phyloP scores from a whole-genome alignment of 208 protist genomes.

The Naegleria lovaniensis region DNA sequence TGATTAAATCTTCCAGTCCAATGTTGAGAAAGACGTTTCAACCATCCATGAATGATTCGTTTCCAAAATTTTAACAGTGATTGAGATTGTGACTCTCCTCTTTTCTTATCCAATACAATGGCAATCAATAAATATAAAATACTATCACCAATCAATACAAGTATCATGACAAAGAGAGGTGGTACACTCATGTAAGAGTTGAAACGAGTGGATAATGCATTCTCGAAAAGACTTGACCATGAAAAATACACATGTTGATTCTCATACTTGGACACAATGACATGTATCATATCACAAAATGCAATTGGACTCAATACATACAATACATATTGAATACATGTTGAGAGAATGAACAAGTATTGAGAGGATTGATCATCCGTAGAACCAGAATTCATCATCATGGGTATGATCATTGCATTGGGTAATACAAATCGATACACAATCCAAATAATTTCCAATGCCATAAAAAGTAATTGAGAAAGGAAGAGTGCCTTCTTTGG shows the following conservation, averaged over 20 bases:
- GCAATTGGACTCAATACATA: not conserved
- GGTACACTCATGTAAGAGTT: too few relatives aligned
- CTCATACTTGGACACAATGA: not conserved
- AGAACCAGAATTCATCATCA: not conserved
- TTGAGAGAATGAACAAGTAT: too few relatives aligned
- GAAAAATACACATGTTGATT: not conserved
- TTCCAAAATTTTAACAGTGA: not conserved
- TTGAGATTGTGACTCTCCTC: not conserved
- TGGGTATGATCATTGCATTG: not conserved
- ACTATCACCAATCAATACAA: not conserved
- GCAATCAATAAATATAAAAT: not conserved
- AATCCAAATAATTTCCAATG: not conserved
- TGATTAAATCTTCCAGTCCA: too few relatives aligned
- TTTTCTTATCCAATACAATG: not conserved
- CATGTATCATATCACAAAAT: not conserved
- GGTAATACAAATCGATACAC: not conserved
- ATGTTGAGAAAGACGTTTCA: too few relatives aligned
- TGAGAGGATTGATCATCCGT: too few relatives aligned
- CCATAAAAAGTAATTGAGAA: not conserved
- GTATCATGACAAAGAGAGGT: too few relatives aligned
- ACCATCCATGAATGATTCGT: not conserved
- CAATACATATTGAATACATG: not conserved
- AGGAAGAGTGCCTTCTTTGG: not conserved
- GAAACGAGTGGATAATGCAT: too few relatives aligned
- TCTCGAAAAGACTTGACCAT: too few relatives aligned